Percentiles rank a stretch among this genome's conserved stretches.
Conservation (phyloP, 2,329 filamentous ascomycete genomes). For the Aspergillus sp. region DNA sequence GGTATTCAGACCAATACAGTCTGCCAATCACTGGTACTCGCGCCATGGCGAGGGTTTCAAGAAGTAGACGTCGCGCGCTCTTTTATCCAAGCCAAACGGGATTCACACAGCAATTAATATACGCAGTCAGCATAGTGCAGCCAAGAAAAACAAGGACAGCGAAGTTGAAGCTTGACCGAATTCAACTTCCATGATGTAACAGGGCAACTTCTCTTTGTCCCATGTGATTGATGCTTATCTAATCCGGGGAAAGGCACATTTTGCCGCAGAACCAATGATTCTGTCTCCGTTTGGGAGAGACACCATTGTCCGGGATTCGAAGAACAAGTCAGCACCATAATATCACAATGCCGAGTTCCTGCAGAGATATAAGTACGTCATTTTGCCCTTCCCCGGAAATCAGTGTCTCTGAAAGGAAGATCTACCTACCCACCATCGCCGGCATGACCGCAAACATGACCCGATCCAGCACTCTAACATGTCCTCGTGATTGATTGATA, state of each 20-base stretch:
- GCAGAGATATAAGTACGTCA: slow-evolving; percentile 84
- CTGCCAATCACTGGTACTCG: slow-evolving; percentile 58
- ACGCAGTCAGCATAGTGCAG: neutral
- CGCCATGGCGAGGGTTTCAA: slow-evolving; percentile 38
- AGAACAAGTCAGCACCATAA: neutral
- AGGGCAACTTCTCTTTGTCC: slow-evolving; percentile 1
- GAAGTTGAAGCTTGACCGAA: neutral
- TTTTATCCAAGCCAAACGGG: neutral
- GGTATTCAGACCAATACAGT: slow-evolving; percentile 66
- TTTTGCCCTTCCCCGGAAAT: neutral
- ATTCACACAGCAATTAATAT: neutral
- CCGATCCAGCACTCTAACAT: slow-evolving; percentile 14
- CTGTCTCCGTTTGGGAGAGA: too few relatives aligned
- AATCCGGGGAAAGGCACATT: slow-evolving; percentile 24
- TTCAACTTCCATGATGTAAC: neutral
- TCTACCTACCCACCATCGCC: neutral
- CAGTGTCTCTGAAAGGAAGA: neutral
- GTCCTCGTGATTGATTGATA: slow-evolving; percentile 35
- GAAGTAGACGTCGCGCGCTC: too few relatives aligned
- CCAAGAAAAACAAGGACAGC: neutral
- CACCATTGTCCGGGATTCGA: too few relatives aligned
- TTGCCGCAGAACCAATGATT: slow-evolving; percentile 7
- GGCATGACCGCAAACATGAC: neutral
- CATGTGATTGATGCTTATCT: slow-evolving; percentile 25
- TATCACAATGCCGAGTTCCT: slow-evolving; percentile 78